A percentile compares a stretch with the other conserved stretches of the same genome.
These are phyloP conservation scores for Lagenidium giganteum DNA, from an alignment of 352 stramenopile genomes.

Conservation along the genomic window DNA sequence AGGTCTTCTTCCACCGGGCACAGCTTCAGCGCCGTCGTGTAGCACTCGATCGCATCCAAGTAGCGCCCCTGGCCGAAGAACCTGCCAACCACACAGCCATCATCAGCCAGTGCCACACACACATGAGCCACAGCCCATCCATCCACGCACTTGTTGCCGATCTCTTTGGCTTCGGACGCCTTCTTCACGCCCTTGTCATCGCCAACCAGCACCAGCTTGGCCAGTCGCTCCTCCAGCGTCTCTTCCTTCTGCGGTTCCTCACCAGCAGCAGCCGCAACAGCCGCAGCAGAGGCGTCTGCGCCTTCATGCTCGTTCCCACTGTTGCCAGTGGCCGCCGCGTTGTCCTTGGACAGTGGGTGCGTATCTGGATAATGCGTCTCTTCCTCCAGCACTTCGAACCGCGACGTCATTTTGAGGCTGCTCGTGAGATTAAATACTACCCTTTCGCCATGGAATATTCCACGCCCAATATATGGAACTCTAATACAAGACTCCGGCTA, in stretches of 20 bases:
- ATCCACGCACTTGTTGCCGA: constrained; percentile 71
- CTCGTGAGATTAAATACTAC: too few relatives aligned
- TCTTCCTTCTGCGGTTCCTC: constrained; percentile 30
- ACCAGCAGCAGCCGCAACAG: constrained; percentile 2
- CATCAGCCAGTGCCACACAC: neutral
- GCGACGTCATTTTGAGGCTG: constrained; percentile 35
- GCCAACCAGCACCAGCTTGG: constrained; percentile 44
- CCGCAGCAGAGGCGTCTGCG: constrained; percentile 10
- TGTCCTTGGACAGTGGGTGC: constrained; percentile 26
- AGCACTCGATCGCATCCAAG: constrained; percentile 81
- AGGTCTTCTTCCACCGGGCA: constrained; percentile 72
- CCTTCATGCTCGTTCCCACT: constrained; percentile 17
- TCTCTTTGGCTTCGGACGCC: constrained; percentile 69
- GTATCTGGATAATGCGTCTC: constrained; percentile 66
- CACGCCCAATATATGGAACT: too few relatives aligned
- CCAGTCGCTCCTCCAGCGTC: constrained; percentile 60
- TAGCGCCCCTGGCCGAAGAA: constrained; percentile 66
- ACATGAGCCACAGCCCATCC: neutral
- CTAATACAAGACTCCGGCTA: too few relatives aligned
- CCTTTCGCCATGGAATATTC: too few relatives aligned
- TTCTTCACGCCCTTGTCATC: constrained; percentile 49
- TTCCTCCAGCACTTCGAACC: constrained; percentile 85
- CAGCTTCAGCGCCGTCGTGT: constrained; percentile 78
- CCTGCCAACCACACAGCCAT: constrained; percentile 19
- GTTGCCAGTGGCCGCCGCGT: constrained; percentile 1